Percentiles rank a stretch among this genome's conserved stretches.
phyloP scores from a whole-genome alignment of 352 stramenopile species.

The Phytophthora pistaciae region DNA sequence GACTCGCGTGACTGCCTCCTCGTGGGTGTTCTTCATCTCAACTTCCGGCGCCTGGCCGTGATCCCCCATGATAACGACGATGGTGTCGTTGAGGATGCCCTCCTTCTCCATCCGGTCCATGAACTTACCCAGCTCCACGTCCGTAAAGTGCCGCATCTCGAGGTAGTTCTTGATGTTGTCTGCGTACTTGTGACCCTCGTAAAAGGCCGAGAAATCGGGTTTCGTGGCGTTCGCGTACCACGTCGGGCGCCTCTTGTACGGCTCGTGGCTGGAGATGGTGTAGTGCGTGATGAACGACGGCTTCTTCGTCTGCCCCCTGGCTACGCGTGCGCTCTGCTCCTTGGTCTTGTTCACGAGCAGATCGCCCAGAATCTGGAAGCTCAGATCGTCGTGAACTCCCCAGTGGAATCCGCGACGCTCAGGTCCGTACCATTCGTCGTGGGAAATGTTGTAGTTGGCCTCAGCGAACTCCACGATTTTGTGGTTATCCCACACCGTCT shows the following conservation, averaged over 20 bases:
- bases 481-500: conserved; percentile 36
- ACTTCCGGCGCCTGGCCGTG: conserved; percentile 61
- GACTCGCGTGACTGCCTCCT: conserved; percentile 52
- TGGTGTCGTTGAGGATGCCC: conserved; percentile 63
- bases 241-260: conserved; percentile 33
- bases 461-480: neutral
- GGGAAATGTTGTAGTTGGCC: conserved; percentile 1
- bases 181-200: conserved; percentile 35
- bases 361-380: conserved; percentile 52
- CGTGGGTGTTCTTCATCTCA: conserved; percentile 49
- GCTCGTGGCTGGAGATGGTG: conserved; percentile 63
- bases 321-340: conserved; percentile 33
- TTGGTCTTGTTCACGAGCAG: conserved; percentile 50
- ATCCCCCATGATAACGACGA: conserved; percentile 64
- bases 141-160: conserved; percentile 67
- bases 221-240: conserved; percentile 52
- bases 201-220: conserved; percentile 61
- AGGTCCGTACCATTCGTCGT: conserved; percentile 44
- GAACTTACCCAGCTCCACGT: conserved; percentile 61
- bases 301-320: conserved; percentile 31
- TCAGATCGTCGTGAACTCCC: conserved; percentile 67
- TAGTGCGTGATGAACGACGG: conserved; percentile 67
- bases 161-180: conserved; percentile 55
- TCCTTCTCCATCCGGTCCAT: conserved; percentile 53
- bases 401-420: conserved; percentile 32